Conservation (phyloP, 768 basidiomycete species). For the Leccinellum albellum region DNA sequence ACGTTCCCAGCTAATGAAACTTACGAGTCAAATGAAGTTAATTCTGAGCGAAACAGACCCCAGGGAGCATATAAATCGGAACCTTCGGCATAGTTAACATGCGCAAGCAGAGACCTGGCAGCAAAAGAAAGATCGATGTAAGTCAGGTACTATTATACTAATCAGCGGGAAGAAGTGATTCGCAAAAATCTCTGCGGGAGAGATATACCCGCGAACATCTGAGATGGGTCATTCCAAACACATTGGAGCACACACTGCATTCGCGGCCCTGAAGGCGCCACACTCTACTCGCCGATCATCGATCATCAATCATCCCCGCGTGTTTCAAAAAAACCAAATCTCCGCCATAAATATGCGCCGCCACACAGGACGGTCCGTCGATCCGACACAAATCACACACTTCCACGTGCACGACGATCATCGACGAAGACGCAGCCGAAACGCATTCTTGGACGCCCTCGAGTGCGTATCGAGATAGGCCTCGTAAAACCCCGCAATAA, state of each 20-base stretch:
- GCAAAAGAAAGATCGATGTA: no score
- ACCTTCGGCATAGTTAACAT: no score
- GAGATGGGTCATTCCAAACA: no score
- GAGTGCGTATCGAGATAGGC: constrained; percentile 70
- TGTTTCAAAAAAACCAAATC: background rate
- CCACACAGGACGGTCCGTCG: background rate
- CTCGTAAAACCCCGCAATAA: constrained; percentile 78
- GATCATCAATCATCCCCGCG: background rate
- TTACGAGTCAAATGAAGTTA: no score
- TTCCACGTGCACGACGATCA: constrained; percentile 17
- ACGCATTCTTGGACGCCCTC: constrained; percentile 75
- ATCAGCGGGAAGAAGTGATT: no score
- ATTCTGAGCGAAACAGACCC: no score
- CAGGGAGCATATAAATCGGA: no score
- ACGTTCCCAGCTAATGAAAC: no score
- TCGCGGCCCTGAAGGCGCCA: background rate
- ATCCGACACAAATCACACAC: background rate
- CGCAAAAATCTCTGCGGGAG: background rate
- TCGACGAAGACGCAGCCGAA: constrained; percentile 68
- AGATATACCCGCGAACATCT: background rate
- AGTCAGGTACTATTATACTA: no score
- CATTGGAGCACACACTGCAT: background rate
- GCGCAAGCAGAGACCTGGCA: no score
- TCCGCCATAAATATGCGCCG: background rate
- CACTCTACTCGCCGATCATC: background rate